These are phyloP conservation scores for Sugiyamaella boreocaroliniensis DNA, from an alignment of 805 yeast genomes.

Conservation along the genomic window DNA sequence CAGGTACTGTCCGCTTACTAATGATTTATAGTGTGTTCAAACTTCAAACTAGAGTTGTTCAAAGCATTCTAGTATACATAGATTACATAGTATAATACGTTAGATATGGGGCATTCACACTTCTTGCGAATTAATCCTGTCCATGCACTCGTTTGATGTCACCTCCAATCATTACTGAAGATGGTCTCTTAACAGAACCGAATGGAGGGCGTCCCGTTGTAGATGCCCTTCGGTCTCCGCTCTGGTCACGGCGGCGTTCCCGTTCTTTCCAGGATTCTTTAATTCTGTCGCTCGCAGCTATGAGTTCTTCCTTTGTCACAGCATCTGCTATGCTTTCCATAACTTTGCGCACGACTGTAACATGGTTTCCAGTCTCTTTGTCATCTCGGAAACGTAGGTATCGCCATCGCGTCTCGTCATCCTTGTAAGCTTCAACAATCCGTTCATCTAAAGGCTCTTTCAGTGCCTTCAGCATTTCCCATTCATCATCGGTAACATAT, in stretches of 20 bases:
- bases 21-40: too few relatives aligned
- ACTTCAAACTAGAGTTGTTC: too few relatives aligned
- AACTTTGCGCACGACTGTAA: slow-evolving; percentile 73
- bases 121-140: background rate
- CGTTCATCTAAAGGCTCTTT: slow-evolving; percentile 84
- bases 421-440: slow-evolving; percentile 76
- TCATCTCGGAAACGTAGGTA: slow-evolving; percentile 89
- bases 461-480: slow-evolving; percentile 65
- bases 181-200: background rate
- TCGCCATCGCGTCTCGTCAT: slow-evolving; percentile 66
- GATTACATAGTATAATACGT: background rate
- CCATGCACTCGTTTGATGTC: slow-evolving; percentile 2
- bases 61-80: background rate
- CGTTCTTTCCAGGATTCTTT: slow-evolving; percentile 58
- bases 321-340: slow-evolving; percentile 80
- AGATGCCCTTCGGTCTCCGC: background rate
- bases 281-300: slow-evolving; percentile 50
- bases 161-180: background rate
- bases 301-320: slow-evolving; percentile 71
- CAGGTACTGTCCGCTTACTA: too few relatives aligned
- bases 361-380: slow-evolving; percentile 80
- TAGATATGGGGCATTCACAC: background rate
- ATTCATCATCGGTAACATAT: slow-evolving; percentile 59
- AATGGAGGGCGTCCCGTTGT: background rate
- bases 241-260: slow-evolving; percentile 2